Base-by-base conservation (phyloP, 805 yeast genomes). In the Pichia kluyveri region DNA sequence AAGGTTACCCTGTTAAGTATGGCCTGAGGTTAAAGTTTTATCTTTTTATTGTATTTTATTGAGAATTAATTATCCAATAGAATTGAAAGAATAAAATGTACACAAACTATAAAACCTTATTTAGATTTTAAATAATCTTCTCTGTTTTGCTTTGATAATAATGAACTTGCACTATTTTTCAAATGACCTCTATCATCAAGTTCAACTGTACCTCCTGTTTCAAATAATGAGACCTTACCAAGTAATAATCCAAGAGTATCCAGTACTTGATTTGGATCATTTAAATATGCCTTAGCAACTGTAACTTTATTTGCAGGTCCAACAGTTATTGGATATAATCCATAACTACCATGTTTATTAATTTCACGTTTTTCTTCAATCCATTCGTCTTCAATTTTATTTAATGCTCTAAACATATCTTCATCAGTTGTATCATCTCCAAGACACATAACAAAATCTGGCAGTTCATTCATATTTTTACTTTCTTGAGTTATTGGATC, bases 391-490 rank as follows among this genome's bases (percentile, higher is more conserved):
- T 83, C 88, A 55, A 86, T 78, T 3, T 69, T 71, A 49, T 81
- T 77, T 57, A 93, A 70, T 28, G 91, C 83, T 50, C 71, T 74
- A 65, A 93, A 93, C 99, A 93, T 93, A 60, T 93, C 99, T 65
- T 93, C 99, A 65, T 93, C 99, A 0, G 99, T 93, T 40, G 83
- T 75, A 64, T 93, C 99, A 65, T 93, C 99, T 45, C 99, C 99
- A 41, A 88, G 67, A 68, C 98, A 93, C 47, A 91, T 66, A 39
- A 86, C 78, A 60, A 93, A 91, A 58, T 87, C 96, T 0, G 96
- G 93, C 46, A 79, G 69, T 45, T 76, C 72, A 1, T 72, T 75
- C 15, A 42, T 46, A 1, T 46, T 19, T 18, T 63, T 53, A 9
- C 43, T 38, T 9, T 49, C 44, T 41, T 52, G 49, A 3, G 61